Base-by-base conservation (phyloP, 257 asterid species). In the Plectranthus barbatus region DNA sequence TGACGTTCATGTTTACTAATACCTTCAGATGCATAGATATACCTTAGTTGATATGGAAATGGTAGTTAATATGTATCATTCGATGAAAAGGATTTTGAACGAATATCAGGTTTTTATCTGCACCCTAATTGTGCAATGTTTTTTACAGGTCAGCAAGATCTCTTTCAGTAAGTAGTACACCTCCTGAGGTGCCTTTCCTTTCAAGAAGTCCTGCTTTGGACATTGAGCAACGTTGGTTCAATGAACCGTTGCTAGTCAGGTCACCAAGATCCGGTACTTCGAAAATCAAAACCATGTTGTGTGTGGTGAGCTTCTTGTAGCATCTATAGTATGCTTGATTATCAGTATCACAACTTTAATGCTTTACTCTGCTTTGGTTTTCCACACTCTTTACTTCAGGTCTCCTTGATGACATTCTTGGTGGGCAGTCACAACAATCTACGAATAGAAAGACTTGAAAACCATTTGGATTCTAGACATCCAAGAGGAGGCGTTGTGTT, bases 141-240 rank as follows among this genome's bases (percentile, higher is more conserved):
- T 58, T 63, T 63, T 26, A 51, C 83, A 87, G 93, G 88, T 87
- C 95, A 45, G 95, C 95, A 52, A 79, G 95, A 80, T 87, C 86
- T 58, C 85, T 87, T 58, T 72, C 90, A 39, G 79, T 77, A 40
- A 76, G 84, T 48, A 79, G 67, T 56, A 79, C 78, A 52, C 93
- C 94, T 46, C 55, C 80, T 8, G 36, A 47, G 17, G 84, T 77
- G 68, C 74, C 86, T 56, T 74, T 65, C 64, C 72, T 62, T 19
- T 62, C 67, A 9, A 77, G 68, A 75, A 75, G 80, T 60, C 72
- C 66, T 42, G 39, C 48, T 72, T 60, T 72, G 29, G 90, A 79
- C 47, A 46, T 50, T 19, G 90, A 81, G 75, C 59, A 29, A 15
- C 31, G 49, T 44, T 52, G 60, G 67, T 23, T 64, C 62, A 62